A percentile compares a stretch with the other conserved stretches of the same genome.
These are phyloP conservation scores for Chlamydomonas eustigma DNA, from an alignment of 139 green algal genomes.

Conservation along the genomic window DNA sequence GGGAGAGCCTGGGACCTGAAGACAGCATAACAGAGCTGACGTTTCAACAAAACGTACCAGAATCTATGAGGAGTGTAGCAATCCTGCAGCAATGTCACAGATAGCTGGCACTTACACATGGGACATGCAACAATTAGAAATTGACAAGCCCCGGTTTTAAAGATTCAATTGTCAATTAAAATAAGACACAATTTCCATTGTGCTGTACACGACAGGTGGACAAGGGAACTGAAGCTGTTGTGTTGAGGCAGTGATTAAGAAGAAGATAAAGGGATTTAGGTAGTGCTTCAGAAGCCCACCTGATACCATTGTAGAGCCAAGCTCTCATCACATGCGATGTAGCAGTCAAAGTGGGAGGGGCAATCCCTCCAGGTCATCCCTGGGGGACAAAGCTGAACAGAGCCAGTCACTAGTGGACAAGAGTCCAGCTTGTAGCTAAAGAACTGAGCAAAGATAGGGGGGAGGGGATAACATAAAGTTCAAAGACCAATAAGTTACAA, in stretches of 20 bases:
- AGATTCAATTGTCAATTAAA: neutral
- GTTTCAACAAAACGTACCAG: no score
- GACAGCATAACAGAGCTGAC: no score
- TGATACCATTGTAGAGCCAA: neutral
- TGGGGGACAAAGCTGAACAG: constrained; percentile 14
- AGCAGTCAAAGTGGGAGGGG: constrained; percentile 24
- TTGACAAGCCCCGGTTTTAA: neutral
- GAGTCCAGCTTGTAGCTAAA: constrained; percentile 21
- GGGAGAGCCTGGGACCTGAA: neutral
- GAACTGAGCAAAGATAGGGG: constrained; percentile 13
- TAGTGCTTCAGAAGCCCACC: neutral
- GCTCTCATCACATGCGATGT: constrained; percentile 5
- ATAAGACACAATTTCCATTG: neutral
- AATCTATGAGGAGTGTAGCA: neutral
- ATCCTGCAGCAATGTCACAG: neutral
- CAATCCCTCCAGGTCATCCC: constrained; percentile 7
- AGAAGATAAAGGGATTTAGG: neutral
- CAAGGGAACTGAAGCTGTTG: neutral
- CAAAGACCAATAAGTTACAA: neutral
- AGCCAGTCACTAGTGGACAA: constrained; percentile 16
- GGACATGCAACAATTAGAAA: neutral
- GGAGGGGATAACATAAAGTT: neutral
- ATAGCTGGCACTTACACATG: neutral
- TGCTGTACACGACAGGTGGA: neutral
- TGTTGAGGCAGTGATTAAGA: neutral